phyloP scores from a whole-genome alignment of 2,329 filamentous ascomycete species.

The Talaromyces sp. region DNA sequence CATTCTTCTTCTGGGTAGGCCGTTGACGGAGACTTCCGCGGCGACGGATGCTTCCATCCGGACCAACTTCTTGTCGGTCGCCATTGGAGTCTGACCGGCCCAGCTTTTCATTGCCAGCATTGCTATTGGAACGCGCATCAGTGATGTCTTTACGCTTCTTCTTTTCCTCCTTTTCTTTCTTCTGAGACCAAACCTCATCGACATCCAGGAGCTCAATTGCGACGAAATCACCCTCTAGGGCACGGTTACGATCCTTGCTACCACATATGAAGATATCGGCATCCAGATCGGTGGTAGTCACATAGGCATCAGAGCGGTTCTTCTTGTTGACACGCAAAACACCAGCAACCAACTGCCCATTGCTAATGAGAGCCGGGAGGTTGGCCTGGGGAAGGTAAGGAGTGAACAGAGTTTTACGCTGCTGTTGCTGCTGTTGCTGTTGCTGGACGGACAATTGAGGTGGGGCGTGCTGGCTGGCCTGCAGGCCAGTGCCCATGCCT shows the following conservation, averaged over 20 bases:
- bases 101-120: conserved; percentile 67
- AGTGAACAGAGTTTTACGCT: conserved; percentile 97
- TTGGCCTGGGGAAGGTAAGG: conserved; percentile 95
- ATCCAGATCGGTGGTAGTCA: conserved; percentile 90
- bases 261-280: conserved; percentile 99
- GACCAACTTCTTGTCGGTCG: conserved; percentile 62
- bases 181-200: conserved; percentile 97
- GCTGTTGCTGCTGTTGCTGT: conserved; percentile 79
- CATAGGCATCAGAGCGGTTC: conserved; percentile 97
- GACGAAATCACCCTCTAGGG: conserved; percentile 92
- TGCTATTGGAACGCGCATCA: conserved; percentile 79
- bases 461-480: conserved; percentile 71
- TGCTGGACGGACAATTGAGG: conserved; percentile 61
- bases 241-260: conserved; percentile 97
- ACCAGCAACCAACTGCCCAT: conserved; percentile 93
- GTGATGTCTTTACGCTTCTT: conserved; percentile 99
- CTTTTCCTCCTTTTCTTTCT: conserved; percentile 99
- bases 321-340: conserved; percentile 99
- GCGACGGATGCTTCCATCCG: conserved; percentile 84
- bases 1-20: conserved; percentile 99
- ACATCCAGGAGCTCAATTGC: conserved; percentile 96
- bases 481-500: conserved; percentile 68
- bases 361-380: conserved; percentile 82
- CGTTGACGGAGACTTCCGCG: conserved; percentile 94
- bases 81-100: conserved; percentile 63